Evolutionary conservation across 768 basidiomycete species (phyloP), one percentile per base, ranked within the genome.

Genomic region (Panaeolus cyanescens): DNA sequence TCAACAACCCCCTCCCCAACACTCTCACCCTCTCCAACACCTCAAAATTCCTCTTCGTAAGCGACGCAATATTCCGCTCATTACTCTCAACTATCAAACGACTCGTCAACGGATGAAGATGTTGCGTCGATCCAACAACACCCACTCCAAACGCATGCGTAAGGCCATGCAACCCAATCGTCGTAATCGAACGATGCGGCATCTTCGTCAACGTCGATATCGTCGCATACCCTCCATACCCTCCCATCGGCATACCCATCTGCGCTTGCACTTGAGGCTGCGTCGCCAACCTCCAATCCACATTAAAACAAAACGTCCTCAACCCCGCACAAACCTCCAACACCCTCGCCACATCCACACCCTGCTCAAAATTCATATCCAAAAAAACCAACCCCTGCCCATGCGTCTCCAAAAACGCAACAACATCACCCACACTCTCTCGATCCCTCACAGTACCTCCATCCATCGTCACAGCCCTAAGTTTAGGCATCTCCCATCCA

Each of bases 121-220:
- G 79, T 82, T 3, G 80, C 82, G 40, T 74, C 78, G 25, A 1
- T 1, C 55, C 59, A 34, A 12, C 37, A 19, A 54, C 8, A 30
- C 85, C 87, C 2, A 85, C 87, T 1, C 88, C 88, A 66, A 92
- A 92, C 0, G 91, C 89, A 62, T 86, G 81, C 56, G 80, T 72
- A 9, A 91, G 79, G 8, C 89, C 88, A 65, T 92, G 88, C 15
- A 90, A 78, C 0, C 91, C 91, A 31, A 92, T 83, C 36, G 83
- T 81, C 0, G 70, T 79, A 62, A 92, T 83, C 39, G 81, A 81
- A 9, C 72, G 68, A 62, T 89, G 90, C 2, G 89, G 87, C n/a
- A 9, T 74, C 75, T 58, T 79, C 76, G 9, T 81, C 80, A 8
- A 88, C 72, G 31, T 62, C 74, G 22, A 62, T 65, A 36, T 74